phyloP scores from a whole-genome alignment of 345 rosid species.

The Brassica napus region Da-Ae NC_063450.1:42049501-42050000 shows the following conservation, averaged over 20 bases:
- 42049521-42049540: constrained; percentile 2
- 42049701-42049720: background rate
- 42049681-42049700: background rate
- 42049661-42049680: background rate
- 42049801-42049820: too few relatives aligned
- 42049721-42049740: background rate
- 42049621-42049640: constrained; percentile 4
- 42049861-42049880: too few relatives aligned
- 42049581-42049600: constrained; percentile 9
- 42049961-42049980: too few relatives aligned
- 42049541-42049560: constrained; percentile 7
- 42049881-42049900: too few relatives aligned
- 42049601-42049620: background rate
- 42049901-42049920: too few relatives aligned
- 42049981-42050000: too few relatives aligned
- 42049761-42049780: background rate
- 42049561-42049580: background rate
- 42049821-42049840: background rate
- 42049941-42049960: too few relatives aligned
- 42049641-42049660: background rate
- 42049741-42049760: background rate
- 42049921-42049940: too few relatives aligned
- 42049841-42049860: too few relatives aligned
- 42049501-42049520: constrained; percentile 19
- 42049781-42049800: too few relatives aligned